Conservation (phyloP, 1,284 basidiomycete species). For the Rhizopogon hawkerae region DNA sequence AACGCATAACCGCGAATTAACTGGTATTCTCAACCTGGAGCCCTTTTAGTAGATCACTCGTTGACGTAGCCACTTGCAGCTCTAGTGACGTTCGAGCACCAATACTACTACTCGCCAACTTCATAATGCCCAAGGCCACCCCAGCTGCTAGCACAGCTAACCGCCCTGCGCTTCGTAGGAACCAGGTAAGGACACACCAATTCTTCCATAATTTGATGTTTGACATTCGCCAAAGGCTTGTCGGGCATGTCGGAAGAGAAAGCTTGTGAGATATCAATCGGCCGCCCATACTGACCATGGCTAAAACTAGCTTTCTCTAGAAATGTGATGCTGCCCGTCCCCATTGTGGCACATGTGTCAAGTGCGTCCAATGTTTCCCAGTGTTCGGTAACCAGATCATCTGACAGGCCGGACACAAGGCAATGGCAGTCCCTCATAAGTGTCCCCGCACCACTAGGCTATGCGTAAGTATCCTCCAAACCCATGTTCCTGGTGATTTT, state of each 20-base stretch:
- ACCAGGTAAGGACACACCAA: constrained; percentile 46
- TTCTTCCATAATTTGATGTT: not conserved
- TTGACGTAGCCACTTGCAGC: not conserved
- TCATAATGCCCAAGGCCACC: constrained; percentile 56
- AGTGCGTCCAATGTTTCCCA: constrained; percentile 37
- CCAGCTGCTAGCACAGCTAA: constrained; percentile 24
- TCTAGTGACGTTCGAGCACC: not conserved
- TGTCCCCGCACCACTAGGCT: constrained; percentile 70
- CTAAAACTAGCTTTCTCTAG: constrained; percentile 29
- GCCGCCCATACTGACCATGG: not conserved
- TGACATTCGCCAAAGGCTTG: constrained; percentile 47
- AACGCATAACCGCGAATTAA: not conserved
- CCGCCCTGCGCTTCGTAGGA: constrained; percentile 65
- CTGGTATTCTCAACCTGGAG: no score
- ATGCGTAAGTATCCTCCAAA: constrained; percentile 45
- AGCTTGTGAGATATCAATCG: constrained; percentile 45
- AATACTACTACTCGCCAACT: not conserved
- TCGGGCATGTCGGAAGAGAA: constrained; percentile 69
- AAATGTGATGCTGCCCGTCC: constrained; percentile 79
- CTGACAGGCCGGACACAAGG: constrained; percentile 27
- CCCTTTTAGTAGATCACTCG: not conserved
- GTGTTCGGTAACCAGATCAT: constrained; percentile 7
- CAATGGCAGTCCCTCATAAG: constrained; percentile 73
- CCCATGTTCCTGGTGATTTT: constrained; percentile 2
- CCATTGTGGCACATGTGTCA: constrained; percentile 74